Evolutionary conservation across 805 yeast species (phyloP).

Genomic region (Candida easanensis): DNA sequence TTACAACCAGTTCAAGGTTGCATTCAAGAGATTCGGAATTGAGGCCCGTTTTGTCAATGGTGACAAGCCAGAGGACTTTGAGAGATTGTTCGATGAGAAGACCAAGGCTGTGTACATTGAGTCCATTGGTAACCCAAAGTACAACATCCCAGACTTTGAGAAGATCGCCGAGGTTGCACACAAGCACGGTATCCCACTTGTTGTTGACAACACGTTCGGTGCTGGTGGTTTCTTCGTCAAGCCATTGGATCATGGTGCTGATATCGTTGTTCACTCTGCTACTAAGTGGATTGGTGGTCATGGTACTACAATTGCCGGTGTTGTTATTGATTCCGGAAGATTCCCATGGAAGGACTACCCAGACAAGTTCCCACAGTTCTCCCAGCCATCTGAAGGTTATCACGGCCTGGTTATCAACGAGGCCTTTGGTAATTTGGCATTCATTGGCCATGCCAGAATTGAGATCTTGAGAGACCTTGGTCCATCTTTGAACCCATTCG

Average conservation of each 20-base stretch:
- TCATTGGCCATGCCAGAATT: slow-evolving; percentile 73
- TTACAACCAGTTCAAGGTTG: slow-evolving; percentile 90
- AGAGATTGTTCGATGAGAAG: slow-evolving; percentile 68
- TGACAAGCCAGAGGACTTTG: slow-evolving; percentile 70
- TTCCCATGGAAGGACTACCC: slow-evolving; percentile 89
- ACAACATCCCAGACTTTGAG: slow-evolving; percentile 89
- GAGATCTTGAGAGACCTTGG: slow-evolving; percentile 92
- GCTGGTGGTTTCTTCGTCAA: slow-evolving; percentile 89
- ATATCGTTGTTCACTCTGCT: slow-evolving; percentile 89
- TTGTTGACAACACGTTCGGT: slow-evolving; percentile 95
- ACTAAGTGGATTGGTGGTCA: slow-evolving; percentile 99
- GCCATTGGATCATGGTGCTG: slow-evolving; percentile 89
- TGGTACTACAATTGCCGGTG: slow-evolving; percentile 93
- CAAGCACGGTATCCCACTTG: slow-evolving; percentile 82
- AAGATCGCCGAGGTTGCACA: slow-evolving; percentile 74
- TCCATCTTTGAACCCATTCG: slow-evolving; percentile 85
- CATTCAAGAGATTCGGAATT: slow-evolving; percentile 85
- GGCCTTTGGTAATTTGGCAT: slow-evolving; percentile 77
- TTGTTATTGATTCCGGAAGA: slow-evolving; percentile 84
- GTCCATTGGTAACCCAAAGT: slow-evolving; percentile 90
- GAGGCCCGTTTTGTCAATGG: slow-evolving; percentile 84
- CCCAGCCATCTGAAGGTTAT: slow-evolving; percentile 88
- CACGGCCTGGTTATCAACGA: slow-evolving; percentile 85
- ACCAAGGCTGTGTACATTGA: slow-evolving; percentile 91
- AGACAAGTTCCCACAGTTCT: slow-evolving; percentile 86